Evolutionary conservation across 2,329 filamentous ascomycete species (phyloP).

Genomic region (Trichophaea hybrida): DNA sequence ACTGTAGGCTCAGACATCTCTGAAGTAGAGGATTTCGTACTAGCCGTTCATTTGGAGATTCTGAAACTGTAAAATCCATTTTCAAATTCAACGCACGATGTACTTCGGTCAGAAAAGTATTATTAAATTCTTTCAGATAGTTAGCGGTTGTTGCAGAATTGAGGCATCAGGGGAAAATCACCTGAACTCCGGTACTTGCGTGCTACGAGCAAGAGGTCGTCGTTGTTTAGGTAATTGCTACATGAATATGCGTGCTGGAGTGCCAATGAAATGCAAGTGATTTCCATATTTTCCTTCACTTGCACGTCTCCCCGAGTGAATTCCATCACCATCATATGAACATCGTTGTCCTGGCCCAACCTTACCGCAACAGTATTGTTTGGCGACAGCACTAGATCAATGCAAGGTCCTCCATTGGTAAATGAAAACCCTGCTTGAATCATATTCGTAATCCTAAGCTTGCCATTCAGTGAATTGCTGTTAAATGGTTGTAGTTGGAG

Average conservation of each 20-base stretch:
- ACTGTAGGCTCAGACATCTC: slow-evolving; percentile 62
- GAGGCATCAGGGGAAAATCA: slow-evolving; percentile 2
- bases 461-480: slow-evolving; percentile 5
- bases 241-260: slow-evolving; percentile 34
- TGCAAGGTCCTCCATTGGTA: slow-evolving; percentile 15
- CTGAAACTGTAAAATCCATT: slow-evolving; percentile 62
- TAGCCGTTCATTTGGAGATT: slow-evolving; percentile 55
- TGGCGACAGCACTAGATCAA: slow-evolving; percentile 36
- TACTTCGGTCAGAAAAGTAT: slow-evolving; percentile 49
- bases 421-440: slow-evolving; percentile 27
- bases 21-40: slow-evolving; percentile 60
- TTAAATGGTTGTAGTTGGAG: slow-evolving; percentile 13
- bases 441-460: slow-evolving; percentile 23
- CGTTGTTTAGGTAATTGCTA: slow-evolving; percentile 36
- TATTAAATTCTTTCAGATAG: slow-evolving; percentile 31
- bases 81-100: slow-evolving; percentile 56
- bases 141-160: background rate
- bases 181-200: slow-evolving; percentile 2
- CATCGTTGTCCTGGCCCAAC: slow-evolving; percentile 34
- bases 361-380: slow-evolving; percentile 36
- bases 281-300: slow-evolving; percentile 27
- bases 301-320: slow-evolving; percentile 29
- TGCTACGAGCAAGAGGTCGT: slow-evolving; percentile 36
- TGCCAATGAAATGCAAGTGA: slow-evolving; percentile 33
- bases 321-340: slow-evolving; percentile 34